Evolutionary conservation across 805 yeast genomes (phyloP), one percentile per base, ranked within the genome.

Genomic region (Candida tibetensis): DNA sequence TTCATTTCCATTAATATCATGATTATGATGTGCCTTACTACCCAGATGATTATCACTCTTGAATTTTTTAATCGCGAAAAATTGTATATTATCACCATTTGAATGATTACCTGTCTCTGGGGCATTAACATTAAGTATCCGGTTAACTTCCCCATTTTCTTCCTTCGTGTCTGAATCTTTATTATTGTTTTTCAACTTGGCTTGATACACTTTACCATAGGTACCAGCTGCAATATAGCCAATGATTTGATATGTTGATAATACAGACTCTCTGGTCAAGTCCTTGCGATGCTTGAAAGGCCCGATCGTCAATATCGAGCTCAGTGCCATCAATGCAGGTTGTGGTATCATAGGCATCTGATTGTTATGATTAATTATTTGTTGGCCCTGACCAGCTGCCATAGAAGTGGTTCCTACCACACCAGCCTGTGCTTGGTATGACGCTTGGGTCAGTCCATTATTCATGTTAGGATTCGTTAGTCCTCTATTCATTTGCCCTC

Each of bases 141-240:
- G 37, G 21, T 13, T 27, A 3, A 9, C 30, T 13, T 28, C 34
- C 10, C 27, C 12, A 10, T 19, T 31, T 8, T 31, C 34, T 17
- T 45, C 26, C 25, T 38, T 32, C 9, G 14, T 18, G 25, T 23
- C 35, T 19, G 37, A n/a, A 16, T 28, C 41, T 38, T 41, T 28
- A 47, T 51, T 30, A 10, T 21, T 21, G 53, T 58, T 44, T 48
- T 61, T 57, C 6, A 81, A 72, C 44, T 76, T 76, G 5, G 97
- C 98, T 57, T 93, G 91, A 67, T 89, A 93, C 16, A 88, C 96
- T 41, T 88, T 77, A 41, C 99, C 99, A 60, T 93, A 93, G 0
- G 99, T 93, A 28, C 99, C 99, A 0, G 99, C 96, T 1, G 99
- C 99, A 41, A 93, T 93, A 61, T 93, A 93, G 0, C 99, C 99